Percentiles rank a stretch among this genome's conserved stretches.
phyloP scores from a whole-genome alignment of 2,329 filamentous ascomycete species.

The Paecilomyces formosus region DNA sequence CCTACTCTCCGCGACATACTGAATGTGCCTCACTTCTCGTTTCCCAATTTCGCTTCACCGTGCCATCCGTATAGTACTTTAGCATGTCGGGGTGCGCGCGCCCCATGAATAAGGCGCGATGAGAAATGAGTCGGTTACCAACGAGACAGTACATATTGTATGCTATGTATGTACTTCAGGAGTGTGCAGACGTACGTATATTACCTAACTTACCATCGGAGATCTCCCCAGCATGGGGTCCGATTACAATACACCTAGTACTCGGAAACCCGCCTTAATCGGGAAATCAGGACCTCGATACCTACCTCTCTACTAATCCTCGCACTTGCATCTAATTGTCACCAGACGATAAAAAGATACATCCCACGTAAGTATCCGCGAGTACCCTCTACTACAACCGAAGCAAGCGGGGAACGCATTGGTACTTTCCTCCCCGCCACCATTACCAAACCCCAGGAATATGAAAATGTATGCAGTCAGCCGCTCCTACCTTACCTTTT shows the following conservation, averaged over 20 bases:
- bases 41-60: background rate
- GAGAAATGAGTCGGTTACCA: background rate
- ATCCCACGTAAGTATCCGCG: too few relatives aligned
- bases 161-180: background rate
- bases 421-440: too few relatives aligned
- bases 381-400: too few relatives aligned
- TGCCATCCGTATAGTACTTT: background rate
- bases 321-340: too few relatives aligned
- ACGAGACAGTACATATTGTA: background rate
- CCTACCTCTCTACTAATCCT: too few relatives aligned
- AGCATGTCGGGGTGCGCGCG: background rate
- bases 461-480: too few relatives aligned
- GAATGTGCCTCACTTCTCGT: background rate
- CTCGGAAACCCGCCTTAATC: background rate
- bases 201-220: background rate
- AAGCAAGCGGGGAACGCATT: too few relatives aligned
- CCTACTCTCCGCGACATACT: background rate
- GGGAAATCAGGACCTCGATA: too few relatives aligned
- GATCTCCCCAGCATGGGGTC: background rate
- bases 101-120: background rate
- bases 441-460: too few relatives aligned
- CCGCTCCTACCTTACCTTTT: too few relatives aligned
- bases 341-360: too few relatives aligned
- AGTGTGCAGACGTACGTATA: background rate
- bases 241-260: background rate